phyloP scores from a whole-genome alignment of 2,329 filamentous ascomycete species.

The Alternaria triticina region DNA sequence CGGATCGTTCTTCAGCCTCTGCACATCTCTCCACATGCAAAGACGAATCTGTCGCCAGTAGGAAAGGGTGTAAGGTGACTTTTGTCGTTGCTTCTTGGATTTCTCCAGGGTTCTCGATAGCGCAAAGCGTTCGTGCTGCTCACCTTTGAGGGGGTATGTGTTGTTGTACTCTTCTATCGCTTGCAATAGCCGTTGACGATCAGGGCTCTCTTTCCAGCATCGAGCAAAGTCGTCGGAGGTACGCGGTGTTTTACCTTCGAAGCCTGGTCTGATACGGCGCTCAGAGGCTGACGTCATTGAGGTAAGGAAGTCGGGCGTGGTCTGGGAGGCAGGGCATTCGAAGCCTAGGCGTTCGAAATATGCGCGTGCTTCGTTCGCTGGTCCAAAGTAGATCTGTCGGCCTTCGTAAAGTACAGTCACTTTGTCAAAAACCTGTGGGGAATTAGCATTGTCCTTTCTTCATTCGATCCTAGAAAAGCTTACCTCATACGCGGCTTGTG shows the following conservation, averaged over 20 bases:
- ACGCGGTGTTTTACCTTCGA: slow-evolving; percentile 50
- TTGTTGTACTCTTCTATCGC: slow-evolving; percentile 56
- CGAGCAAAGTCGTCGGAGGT: slow-evolving; percentile 55
- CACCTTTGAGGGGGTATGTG: slow-evolving; percentile 50
- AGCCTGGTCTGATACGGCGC: slow-evolving; percentile 46
- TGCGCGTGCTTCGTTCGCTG: slow-evolving; percentile 62
- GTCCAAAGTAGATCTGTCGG: slow-evolving; percentile 73
- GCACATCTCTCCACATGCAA: slow-evolving; percentile 5
- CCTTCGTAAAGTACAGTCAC: slow-evolving; percentile 59
- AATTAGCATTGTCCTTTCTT: background rate
- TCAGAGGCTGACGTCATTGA: slow-evolving; percentile 62
- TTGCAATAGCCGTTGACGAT: slow-evolving; percentile 45
- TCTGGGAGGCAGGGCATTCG: slow-evolving; percentile 58
- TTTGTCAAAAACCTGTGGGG: slow-evolving; percentile 22
- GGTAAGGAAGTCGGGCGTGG: slow-evolving; percentile 74
- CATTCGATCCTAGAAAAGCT: slow-evolving; percentile 35
- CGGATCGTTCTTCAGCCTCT: slow-evolving; percentile 27
- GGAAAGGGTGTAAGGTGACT: slow-evolving; percentile 61
- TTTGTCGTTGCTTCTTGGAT: slow-evolving; percentile 56
- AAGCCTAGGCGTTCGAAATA: slow-evolving; percentile 76
- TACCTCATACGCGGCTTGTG: slow-evolving; percentile 68
- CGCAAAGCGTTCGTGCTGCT: slow-evolving; percentile 42
- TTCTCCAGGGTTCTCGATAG: slow-evolving; percentile 53
- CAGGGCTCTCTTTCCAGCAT: slow-evolving; percentile 53
- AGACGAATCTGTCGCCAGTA: slow-evolving; percentile 25